A percentile compares a stretch with the other conserved stretches of the same genome.
These are phyloP conservation scores for Lablab purpureus DNA, from an alignment of 306 rosid genomes.

Conservation along the genomic window DNA sequence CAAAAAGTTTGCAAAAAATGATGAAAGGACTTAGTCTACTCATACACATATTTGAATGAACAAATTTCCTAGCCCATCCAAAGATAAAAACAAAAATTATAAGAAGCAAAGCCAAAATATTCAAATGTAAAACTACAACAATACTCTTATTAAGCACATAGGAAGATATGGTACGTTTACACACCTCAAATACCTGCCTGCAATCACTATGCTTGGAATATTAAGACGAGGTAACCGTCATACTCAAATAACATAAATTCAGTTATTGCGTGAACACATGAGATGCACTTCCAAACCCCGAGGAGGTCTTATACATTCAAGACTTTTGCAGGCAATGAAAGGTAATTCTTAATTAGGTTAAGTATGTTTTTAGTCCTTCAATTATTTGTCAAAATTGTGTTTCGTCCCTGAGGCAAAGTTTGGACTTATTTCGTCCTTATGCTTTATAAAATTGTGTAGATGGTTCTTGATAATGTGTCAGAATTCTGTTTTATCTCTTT, in stretches of 20 bases:
- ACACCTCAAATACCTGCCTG: neutral
- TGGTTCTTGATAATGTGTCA: too few species aligned
- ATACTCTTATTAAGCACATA: neutral
- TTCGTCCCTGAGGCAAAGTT: too few species aligned
- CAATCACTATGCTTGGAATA: too few species aligned
- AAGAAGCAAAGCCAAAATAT: conserved; percentile 1
- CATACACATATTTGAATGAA: neutral
- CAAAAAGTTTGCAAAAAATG: conserved; percentile 35
- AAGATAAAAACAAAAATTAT: neutral
- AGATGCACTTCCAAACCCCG: conserved; percentile 7
- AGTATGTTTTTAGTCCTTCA: too few species aligned
- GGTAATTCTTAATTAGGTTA: neutral
- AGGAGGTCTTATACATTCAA: neutral
- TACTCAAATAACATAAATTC: neutral
- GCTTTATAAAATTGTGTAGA: too few species aligned
- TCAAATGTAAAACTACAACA: neutral
- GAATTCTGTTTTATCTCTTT: too few species aligned
- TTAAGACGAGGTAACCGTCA: neutral
- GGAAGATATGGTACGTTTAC: neutral
- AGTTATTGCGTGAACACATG: neutral
- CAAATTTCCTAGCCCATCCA: neutral
- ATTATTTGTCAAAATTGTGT: too few species aligned
- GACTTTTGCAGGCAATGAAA: neutral
- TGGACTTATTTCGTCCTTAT: too few species aligned
- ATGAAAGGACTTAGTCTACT: neutral